Evolutionary conservation across 768 basidiomycete genomes (phyloP), one percentile per base, ranked within the genome.

Genomic region (Phanerochaete sordida): DNA sequence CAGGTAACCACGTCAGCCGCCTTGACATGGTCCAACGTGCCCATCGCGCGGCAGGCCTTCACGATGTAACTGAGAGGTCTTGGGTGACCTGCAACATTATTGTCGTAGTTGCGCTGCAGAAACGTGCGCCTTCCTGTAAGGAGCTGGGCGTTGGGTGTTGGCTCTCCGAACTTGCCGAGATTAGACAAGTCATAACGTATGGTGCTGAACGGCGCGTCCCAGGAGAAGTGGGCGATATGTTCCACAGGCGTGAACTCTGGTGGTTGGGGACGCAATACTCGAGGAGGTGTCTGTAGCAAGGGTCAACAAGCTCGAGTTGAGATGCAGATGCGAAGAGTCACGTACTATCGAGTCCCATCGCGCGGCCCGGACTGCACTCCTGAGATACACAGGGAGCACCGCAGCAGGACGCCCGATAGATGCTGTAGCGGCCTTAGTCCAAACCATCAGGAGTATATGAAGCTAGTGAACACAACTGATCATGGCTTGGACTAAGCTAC

Each of bases 1-100:
- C 59, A 60, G 33, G 59, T 60, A 23, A 60, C 51, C 26, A 60
- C 53, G 37, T 55, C 12, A 6, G 59, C 59, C 2, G 44, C 30
- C 7, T 33, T 33, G 24, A 60, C 15, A 21, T 39, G 7, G 3
- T 26, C 4, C 21, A 5, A 9, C 2, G 37, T 26, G 6, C 53
- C 52, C 26, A n/a, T 8, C 28, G 9, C 24, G 2, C 45, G 28
- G 31, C 59, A 60, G 15, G 59, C 51, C 5, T 28, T 26, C 6
- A 55, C 8, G 12, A 60, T 16, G 21, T 55, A 4, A 31, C 54
- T 51, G 28, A 60, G 24, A 3, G 59, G 52, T 11, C 11, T 45
- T 28, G 52, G 59, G 54, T 60, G 59, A 3, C 59, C 59, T 24
- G 45, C 13, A 5, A 21, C 15, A 11, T 4, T 23, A 30, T 60